Evolutionary conservation across 1,284 basidiomycete species (phyloP), one percentile per base, ranked within the genome.

Genomic region (Trametes versicolor): DNA sequence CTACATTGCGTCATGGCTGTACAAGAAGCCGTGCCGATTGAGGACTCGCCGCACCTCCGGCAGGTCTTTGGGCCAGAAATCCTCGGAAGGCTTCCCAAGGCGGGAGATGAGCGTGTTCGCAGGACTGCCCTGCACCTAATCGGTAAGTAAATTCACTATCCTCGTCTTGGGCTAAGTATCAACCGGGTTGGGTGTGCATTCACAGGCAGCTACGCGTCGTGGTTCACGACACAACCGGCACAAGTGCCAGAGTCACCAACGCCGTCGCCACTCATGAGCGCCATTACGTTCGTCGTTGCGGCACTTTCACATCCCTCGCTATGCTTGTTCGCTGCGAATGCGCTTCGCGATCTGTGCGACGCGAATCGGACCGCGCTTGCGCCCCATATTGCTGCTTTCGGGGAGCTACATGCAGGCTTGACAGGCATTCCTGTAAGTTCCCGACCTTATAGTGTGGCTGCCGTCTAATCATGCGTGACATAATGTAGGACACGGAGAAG

Each of bases 271-370:
- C 78, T 91, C 1, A 82, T 90, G 73, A 83, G 79, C 45, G 87
- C 87, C 6, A 81, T 95, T 15, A 84, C 83, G 15, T 96, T 92
- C 74, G 89, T 95, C 43, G 93, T 91, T 1, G 81, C 87, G 17
- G 89, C 91, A 1, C 79, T 95, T 9, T 81, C 87, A 0, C 89
- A 93, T 58, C 82, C 84, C 0, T 71, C 79, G 0, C 80, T 96
- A 8, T 93, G 91, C 64, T 80, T 93, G 0, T 82, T 85, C 12
- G 94, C 94, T 1, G 94, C 95, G 0, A 90, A 90, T 61, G 88
- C 93, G 0, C 83, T 97, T 34, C 89, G 93, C 47, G 91, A 94
- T 65, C 77, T 97, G 5, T 97, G 95, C 72, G 95, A 97, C 76
- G 88, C 93, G 25, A 97, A 97, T 75, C 82, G 95, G 45, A 83